These are phyloP conservation scores for Penicillium mononematosum DNA, from an alignment of 495 filamentous ascomycete genomes.

Conservation along the genomic window DNA sequence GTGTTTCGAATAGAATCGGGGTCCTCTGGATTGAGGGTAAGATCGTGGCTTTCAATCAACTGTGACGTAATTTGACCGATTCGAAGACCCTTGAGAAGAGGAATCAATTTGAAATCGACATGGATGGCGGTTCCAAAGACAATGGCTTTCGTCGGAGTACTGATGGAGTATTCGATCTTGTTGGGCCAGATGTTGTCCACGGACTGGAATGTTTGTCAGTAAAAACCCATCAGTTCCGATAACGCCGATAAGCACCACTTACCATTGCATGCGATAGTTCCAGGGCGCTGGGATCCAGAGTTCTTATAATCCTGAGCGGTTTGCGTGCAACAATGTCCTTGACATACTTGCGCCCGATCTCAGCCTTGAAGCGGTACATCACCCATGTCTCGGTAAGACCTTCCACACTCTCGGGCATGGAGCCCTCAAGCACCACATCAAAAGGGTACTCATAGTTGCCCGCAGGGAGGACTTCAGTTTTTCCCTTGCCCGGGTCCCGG, in stretches of 20 bases:
- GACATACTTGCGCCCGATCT: conserved; percentile 74
- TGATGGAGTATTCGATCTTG: conserved; percentile 90
- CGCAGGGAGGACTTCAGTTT: conserved; percentile 61
- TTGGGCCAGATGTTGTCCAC: conserved; percentile 93
- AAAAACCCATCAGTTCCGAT: not conserved
- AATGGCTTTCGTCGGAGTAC: conserved; percentile 83
- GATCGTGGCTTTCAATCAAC: conserved; percentile 75
- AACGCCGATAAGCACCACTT: conserved; percentile 14
- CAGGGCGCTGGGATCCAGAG: conserved; percentile 73
- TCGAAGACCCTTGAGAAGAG: conserved; percentile 80
- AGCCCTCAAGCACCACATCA: conserved; percentile 71
- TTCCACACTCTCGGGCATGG: conserved; percentile 83
- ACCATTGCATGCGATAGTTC: conserved; percentile 86
- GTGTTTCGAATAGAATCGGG: conserved; percentile 53
- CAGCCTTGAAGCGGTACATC: conserved; percentile 84
- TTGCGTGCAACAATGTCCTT: conserved; percentile 77
- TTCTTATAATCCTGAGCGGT: conserved; percentile 83
- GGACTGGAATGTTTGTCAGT: conserved; percentile 43
- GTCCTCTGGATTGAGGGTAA: conserved; percentile 52
- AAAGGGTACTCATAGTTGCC: conserved; percentile 94
- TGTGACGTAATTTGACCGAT: conserved; percentile 73
- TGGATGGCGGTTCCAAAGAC: conserved; percentile 83
- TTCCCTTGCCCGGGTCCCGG: conserved; percentile 47
- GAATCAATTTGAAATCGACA: conserved; percentile 76
- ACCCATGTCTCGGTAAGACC: conserved; percentile 78